Conservation (phyloP, 441 rosid genomes). For the Gossypium armourianum region DNA sequence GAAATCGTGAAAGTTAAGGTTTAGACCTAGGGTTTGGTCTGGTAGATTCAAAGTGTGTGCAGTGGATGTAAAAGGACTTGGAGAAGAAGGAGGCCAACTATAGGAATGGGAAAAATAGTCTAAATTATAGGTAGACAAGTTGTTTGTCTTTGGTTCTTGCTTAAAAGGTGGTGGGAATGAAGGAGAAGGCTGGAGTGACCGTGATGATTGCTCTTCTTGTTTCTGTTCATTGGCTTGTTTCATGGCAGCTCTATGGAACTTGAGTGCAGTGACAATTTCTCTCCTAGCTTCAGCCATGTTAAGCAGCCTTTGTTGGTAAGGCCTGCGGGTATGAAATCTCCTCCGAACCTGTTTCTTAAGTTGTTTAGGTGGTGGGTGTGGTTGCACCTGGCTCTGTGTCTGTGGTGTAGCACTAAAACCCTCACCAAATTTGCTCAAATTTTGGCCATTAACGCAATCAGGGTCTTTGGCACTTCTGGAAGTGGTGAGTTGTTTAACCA, state of each 20-base stretch:
- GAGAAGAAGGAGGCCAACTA: slow-evolving; percentile 31
- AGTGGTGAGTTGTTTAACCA: slow-evolving; percentile 63
- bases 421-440: slow-evolving; percentile 22
- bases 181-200: slow-evolving; percentile 16
- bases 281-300: slow-evolving; percentile 97
- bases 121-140: slow-evolving; percentile 22
- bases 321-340: slow-evolving; percentile 78
- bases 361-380: slow-evolving; percentile 35
- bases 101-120: slow-evolving; percentile 23
- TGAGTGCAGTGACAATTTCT: slow-evolving; percentile 85
- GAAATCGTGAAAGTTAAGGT: slow-evolving; percentile 72
- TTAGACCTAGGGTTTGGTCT: slow-evolving; percentile 70
- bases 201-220: slow-evolving; percentile 19
- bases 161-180: slow-evolving; percentile 27
- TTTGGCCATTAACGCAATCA: slow-evolving; percentile 25
- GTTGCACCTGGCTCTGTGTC: slow-evolving; percentile 25
- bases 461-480: slow-evolving; percentile 39
- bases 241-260: slow-evolving; percentile 89
- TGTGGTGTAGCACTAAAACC: slow-evolving; percentile 30
- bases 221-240: slow-evolving; percentile 47
- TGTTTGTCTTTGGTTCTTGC: slow-evolving; percentile 32
- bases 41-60: slow-evolving; percentile 49
- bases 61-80: slow-evolving; percentile 28
- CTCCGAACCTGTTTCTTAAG: slow-evolving; percentile 88
- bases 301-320: slow-evolving; percentile 83